Evolutionary conservation across 2,329 filamentous ascomycete species (phyloP), one percentile per base, ranked within the genome.

Genomic region (Fusarium albidum): DNA sequence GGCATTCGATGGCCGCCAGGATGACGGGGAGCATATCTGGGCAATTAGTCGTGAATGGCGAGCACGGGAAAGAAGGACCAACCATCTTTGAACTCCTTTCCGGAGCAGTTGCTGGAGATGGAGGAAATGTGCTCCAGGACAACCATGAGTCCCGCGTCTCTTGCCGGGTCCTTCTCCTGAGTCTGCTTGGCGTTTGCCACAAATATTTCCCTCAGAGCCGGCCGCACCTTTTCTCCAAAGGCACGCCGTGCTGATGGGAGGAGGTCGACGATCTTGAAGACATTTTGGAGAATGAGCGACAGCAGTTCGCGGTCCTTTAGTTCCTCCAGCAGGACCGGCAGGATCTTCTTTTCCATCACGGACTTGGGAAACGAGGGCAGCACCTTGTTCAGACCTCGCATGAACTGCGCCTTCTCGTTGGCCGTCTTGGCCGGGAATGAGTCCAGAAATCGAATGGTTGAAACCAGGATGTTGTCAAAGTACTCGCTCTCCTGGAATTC

Each of bases 401-500:
- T 85, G 71, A 99, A 99, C 52, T 92, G 88, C 7, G 89, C 83
- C 71, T 99, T 99, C 69, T 99, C 95, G 57, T 86, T 90, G 0
- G 91, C 83, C 2, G 92, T 96, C 76, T 99, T 99, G 28, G 91
- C 91, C 0, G 95, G 94, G 53, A 99, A 85, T 0, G 88, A 84
- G 66, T 99, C 95, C 21, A 99, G 79, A 69, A 99, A 99, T 11
- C 95, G 90, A 57, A 99, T 96, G 0, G 95, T 97, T 0, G 93
- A 96, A 17, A 99, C 92, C 5, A 99, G 80, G 38, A 98, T 91
- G 68, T 98, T 99, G 74, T 99, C 92, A 70, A 99, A 99, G 71
- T 96, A 99, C 62, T 91, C 88, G 68, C 92, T 96, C 72, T 97
- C 86, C 69, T 99, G 95, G 64, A 99, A 98, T 66, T 96, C 94